phyloP scores from a whole-genome alignment of 768 basidiomycete genomes.

The Rhodotorula kratochvilovae region DNA sequence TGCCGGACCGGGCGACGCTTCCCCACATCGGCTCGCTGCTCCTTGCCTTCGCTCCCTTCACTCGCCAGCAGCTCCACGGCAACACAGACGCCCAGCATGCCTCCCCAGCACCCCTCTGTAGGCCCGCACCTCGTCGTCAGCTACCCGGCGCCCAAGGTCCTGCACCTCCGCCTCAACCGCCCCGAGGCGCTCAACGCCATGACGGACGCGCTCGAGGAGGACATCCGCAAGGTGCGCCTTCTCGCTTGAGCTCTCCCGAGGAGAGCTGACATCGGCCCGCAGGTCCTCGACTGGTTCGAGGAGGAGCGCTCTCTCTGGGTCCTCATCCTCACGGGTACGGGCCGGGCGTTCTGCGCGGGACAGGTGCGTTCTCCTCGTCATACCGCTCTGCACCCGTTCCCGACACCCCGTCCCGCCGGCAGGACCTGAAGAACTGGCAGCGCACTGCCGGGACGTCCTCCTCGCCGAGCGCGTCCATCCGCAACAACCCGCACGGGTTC shows the following conservation, averaged over 20 bases:
- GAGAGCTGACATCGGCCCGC: background rate
- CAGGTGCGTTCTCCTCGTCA: constrained; percentile 18
- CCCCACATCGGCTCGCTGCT: background rate
- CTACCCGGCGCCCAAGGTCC: constrained; percentile 54
- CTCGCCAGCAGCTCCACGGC: background rate
- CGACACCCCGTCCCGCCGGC: background rate
- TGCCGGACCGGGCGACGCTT: no score
- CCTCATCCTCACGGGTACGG: constrained; percentile 35
- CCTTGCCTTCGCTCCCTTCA: background rate
- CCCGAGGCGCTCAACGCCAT: constrained; percentile 71
- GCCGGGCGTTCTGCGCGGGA: constrained; percentile 40
- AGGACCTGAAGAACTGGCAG: constrained; percentile 37
- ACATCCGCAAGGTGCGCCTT: constrained; percentile 14
- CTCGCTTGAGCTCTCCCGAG: background rate
- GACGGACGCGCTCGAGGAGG: constrained; percentile 50
- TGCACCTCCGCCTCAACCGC: constrained; percentile 62
- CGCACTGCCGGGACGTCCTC: background rate
- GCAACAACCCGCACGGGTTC: constrained; percentile 31
- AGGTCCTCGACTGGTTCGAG: constrained; percentile 42
- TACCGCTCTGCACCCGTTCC: background rate
- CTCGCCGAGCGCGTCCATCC: constrained; percentile 10
- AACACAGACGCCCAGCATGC: background rate
- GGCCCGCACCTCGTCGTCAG: constrained; percentile 38
- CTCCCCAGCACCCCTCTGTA: constrained; percentile 6
- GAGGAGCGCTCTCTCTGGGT: constrained; percentile 35